A percentile compares a stretch with the other conserved stretches of the same genome.
Evolutionary conservation across 176 grass and related monocot species (phyloP).

Genomic region (Oropetium thomaeum): DNA sequence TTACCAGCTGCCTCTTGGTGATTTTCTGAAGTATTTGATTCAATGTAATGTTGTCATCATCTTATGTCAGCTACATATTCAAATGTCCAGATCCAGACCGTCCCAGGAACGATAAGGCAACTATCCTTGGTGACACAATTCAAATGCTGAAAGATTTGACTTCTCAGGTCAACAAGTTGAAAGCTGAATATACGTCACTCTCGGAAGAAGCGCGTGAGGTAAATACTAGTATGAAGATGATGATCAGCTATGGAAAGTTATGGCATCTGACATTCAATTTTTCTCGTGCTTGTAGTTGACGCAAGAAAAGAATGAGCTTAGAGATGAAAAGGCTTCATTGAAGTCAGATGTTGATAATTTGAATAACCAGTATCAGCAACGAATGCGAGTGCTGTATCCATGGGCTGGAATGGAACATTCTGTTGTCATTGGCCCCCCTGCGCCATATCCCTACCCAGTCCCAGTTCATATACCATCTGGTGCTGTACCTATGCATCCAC

Average conservation of each 20-base stretch:
- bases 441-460: conserved; percentile 61
- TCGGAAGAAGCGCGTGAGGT: conserved; percentile 86
- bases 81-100: conserved; percentile 72
- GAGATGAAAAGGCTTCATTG: conserved; percentile 77
- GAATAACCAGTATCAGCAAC: conserved; percentile 71
- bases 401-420: conserved; percentile 79
- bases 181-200: conserved; percentile 73
- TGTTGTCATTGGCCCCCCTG: conserved; percentile 57
- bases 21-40: neutral
- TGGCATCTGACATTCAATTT: conserved; percentile 11
- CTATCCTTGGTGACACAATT: conserved; percentile 70
- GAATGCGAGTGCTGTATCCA: conserved; percentile 56
- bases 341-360: conserved; percentile 79
- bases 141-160: conserved; percentile 85
- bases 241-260: neutral
- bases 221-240: conserved; percentile 37
- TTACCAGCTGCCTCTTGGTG: neutral
- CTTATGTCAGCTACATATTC: conserved; percentile 17
- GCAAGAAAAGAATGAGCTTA: conserved; percentile 85
- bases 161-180: conserved; percentile 71
- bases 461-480: conserved; percentile 57
- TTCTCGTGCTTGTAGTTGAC: conserved; percentile 52
- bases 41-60: conserved; percentile 5
- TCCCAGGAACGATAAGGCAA: conserved; percentile 85
- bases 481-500: conserved; percentile 63